Evolutionary conservation across 1,284 basidiomycete species (phyloP).

Genomic region (Pterula multifida): DNA sequence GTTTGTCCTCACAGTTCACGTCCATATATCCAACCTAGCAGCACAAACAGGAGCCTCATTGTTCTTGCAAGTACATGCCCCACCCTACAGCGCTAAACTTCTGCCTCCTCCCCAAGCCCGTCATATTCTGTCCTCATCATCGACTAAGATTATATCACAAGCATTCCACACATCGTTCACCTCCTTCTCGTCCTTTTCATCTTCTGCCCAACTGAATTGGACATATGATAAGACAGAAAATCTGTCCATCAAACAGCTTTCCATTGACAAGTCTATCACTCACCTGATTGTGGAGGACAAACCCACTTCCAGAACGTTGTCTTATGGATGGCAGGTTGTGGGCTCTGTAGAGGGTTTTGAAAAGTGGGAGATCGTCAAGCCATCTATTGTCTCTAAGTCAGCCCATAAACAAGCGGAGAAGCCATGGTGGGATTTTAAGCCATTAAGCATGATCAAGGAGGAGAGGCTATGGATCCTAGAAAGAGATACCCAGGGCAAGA

Average conservation of each 20-base stretch:
- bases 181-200: background rate
- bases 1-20: conserved; percentile 27
- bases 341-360: conserved; percentile 36
- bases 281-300: conserved; percentile 45
- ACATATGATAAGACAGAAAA: conserved; percentile 73
- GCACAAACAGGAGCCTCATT: conserved; percentile 87
- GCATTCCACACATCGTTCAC: background rate
- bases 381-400: conserved; percentile 12
- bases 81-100: conserved; percentile 29
- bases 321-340: conserved; percentile 27
- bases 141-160: background rate
- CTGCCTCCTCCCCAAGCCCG: conserved; percentile 8
- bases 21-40: conserved; percentile 75
- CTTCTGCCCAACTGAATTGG: conserved; percentile 28
- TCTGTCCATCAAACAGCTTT: conserved; percentile 31
- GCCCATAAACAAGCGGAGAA: conserved; percentile 11
- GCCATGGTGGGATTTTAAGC: conserved; percentile 12
- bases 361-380: conserved; percentile 26
- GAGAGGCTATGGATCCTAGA: conserved; percentile 44
- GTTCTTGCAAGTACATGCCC: conserved; percentile 66
- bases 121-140: background rate
- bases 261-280: conserved; percentile 31
- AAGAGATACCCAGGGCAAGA: conserved; percentile 5
- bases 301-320: conserved; percentile 9
- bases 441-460: conserved; percentile 28